phyloP scores from a whole-genome alignment of 306 rosid species.

The Dalbergia oliveri region DNA sequence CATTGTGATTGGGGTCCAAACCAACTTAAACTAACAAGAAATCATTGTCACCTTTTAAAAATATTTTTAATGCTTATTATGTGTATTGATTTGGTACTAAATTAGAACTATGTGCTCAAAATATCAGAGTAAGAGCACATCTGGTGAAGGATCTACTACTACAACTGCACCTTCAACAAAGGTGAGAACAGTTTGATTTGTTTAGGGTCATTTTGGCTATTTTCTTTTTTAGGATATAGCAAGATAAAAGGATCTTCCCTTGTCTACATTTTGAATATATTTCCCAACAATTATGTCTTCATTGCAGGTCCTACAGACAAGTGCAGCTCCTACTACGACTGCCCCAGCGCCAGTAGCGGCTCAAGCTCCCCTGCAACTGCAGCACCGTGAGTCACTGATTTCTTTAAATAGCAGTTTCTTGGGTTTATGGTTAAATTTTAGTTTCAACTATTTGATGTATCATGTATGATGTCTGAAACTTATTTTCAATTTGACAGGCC shows the following conservation, averaged over 20 bases:
- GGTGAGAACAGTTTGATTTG: slow-evolving; percentile 53
- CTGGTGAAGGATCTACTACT: slow-evolving; percentile 73
- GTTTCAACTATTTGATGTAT: slow-evolving; percentile 23
- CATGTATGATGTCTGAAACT: slow-evolving; percentile 5
- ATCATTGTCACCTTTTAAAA: not conserved
- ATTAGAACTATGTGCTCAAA: slow-evolving; percentile 36
- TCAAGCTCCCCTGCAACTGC: slow-evolving; percentile 55
- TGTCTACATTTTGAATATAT: not conserved
- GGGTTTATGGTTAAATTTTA: not conserved
- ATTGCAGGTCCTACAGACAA: slow-evolving; percentile 62
- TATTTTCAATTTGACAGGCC: slow-evolving; percentile 57
- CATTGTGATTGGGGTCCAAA: too few species aligned
- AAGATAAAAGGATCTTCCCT: not conserved
- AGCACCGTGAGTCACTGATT: slow-evolving; percentile 57
- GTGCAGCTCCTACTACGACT: slow-evolving; percentile 59
- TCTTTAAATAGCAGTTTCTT: slow-evolving; percentile 1
- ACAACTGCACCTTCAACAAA: slow-evolving; percentile 57
- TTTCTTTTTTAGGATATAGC: slow-evolving; percentile 3
- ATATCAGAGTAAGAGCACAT: slow-evolving; percentile 65
- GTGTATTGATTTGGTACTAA: slow-evolving; percentile 32
- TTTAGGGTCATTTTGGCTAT: slow-evolving; percentile 36
- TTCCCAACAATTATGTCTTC: slow-evolving; percentile 19
- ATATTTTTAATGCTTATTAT: slow-evolving; percentile 1
- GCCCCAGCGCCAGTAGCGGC: slow-evolving; percentile 44
- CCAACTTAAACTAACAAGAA: not conserved